Base-by-base conservation (phyloP, 129 eudicot genomes). In the Artemisia annua region DNA sequence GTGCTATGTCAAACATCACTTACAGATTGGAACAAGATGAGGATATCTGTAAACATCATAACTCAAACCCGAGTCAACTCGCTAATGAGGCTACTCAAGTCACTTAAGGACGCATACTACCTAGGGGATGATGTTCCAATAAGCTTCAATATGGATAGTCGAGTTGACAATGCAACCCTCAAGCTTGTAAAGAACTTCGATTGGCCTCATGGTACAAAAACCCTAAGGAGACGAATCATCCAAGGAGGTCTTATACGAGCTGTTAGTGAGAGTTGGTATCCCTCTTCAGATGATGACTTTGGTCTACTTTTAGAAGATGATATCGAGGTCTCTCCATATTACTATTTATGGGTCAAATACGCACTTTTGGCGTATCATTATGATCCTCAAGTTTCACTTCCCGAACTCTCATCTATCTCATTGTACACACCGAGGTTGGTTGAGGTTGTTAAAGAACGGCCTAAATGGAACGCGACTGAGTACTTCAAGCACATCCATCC, bases 211-310 rank as follows among this genome's bases (percentile, higher is more conserved):
- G 97, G 98, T 4, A 84, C 93, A 0, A 94, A 94, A 74, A 79
- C 72, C 28, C 77, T 87, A 16, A 82, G 93, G 14, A 78, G 98
- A 60, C 63, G 97, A 70, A 94, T 94, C 87, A 90, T 94, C 70
- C 97, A 94, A 75, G 98, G 98, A 50, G 98, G 98, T 7, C 83
- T 94, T 0, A 94, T 94, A 59, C 88, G 98, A 13, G 98, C 98
- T 1, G 98, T 90, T 2, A 88, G 97, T 26, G 98, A 94, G 73
- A 90, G 97, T 62, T 94, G 97, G 98, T 94, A 94, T 78, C 98
- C 98, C 0, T 56, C 98, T 2, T 87, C 96, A 2, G 98, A 94
- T 22, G 89, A 94, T 13, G 97, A 90, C 75, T 94, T 80, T 57
- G 97, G 98, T 30, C 93, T 94, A 1, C 81, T 94, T 11, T 87